Percentiles rank a stretch among this genome's conserved stretches.
These are phyloP conservation scores for Schizonepeta tenuifolia DNA, from an alignment of 257 asterid genomes.

Conservation along the genomic window DNA sequence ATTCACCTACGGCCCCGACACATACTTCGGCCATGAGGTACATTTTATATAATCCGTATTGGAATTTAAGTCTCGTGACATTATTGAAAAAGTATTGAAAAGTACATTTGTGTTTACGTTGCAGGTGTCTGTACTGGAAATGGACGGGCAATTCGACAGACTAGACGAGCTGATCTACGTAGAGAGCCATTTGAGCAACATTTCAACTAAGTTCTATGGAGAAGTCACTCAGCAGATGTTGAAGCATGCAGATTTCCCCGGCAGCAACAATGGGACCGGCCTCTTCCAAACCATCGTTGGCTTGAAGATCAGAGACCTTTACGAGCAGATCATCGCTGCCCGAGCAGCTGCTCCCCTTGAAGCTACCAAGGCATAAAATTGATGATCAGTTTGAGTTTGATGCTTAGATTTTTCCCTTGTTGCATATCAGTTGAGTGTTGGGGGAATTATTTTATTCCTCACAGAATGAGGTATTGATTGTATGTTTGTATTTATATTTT, in stretches of 20 bases:
- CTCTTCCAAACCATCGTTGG: slow-evolving; percentile 93
- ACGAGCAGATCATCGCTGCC: slow-evolving; percentile 77
- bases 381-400: not conserved
- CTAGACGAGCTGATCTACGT: slow-evolving; percentile 91
- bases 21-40: slow-evolving; percentile 87
- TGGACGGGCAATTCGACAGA: slow-evolving; percentile 99
- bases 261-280: slow-evolving; percentile 98
- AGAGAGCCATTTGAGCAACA: slow-evolving; percentile 95
- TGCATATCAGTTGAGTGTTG: slow-evolving; percentile 39
- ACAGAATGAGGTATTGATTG: slow-evolving; percentile 29
- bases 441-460: slow-evolving; percentile 28
- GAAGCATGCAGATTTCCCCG: slow-evolving; percentile 93
- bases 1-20: slow-evolving; percentile 82
- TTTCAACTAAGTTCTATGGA: slow-evolving; percentile 93
- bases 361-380: slow-evolving; percentile 66
- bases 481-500: slow-evolving; percentile 43
- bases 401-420: slow-evolving; percentile 30
- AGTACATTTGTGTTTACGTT: not conserved
- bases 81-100: too few relatives aligned
- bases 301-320: slow-evolving; percentile 89
- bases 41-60: not conserved
- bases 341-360: slow-evolving; percentile 54
- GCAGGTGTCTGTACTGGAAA: slow-evolving; percentile 92
- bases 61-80: too few relatives aligned
- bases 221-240: slow-evolving; percentile 97